Evolutionary conservation across 768 basidiomycete species (phyloP).

Genomic region (Amanita rubescens): DNA sequence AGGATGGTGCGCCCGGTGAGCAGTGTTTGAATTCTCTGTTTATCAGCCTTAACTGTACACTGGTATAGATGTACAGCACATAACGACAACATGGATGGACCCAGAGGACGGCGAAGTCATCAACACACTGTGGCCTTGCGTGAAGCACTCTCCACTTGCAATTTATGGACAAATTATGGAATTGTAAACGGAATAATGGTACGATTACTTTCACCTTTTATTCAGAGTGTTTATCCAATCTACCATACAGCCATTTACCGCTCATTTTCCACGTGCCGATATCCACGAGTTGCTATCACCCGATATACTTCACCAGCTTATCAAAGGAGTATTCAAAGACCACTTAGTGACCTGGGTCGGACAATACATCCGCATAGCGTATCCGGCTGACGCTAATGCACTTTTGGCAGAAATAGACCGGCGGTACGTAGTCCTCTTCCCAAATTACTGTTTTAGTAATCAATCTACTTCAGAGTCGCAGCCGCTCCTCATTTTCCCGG

Average conservation of each 20-base stretch:
- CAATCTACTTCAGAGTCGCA: constrained; percentile 7
- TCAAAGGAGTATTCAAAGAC: constrained; percentile 32
- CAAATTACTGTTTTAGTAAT: not conserved
- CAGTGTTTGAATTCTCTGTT: constrained; percentile 1
- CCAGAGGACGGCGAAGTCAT: not conserved
- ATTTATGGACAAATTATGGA: constrained; percentile 26
- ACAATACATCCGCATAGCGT: constrained; percentile 11
- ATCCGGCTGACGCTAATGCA: constrained; percentile 11
- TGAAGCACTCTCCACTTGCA: constrained; percentile 11
- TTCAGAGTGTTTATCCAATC: constrained; percentile 1
- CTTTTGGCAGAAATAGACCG: not conserved
- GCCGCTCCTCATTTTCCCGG: constrained; percentile 20
- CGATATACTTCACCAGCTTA: constrained; percentile 28
- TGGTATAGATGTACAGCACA: not conserved
- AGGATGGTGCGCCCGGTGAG: not conserved
- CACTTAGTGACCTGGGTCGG: constrained; percentile 28
- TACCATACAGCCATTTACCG: not conserved
- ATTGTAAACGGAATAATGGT: constrained; percentile 25
- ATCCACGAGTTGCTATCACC: constrained; percentile 26
- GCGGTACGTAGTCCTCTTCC: not conserved
- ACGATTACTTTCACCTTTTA: constrained; percentile 9
- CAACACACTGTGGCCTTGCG: constrained; percentile 11
- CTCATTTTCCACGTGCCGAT: constrained; percentile 11
- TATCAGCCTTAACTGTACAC: not conserved
- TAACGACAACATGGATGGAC: not conserved